phyloP scores from a whole-genome alignment of 208 protist genomes.

The Trichomonas gallinae region DNA sequence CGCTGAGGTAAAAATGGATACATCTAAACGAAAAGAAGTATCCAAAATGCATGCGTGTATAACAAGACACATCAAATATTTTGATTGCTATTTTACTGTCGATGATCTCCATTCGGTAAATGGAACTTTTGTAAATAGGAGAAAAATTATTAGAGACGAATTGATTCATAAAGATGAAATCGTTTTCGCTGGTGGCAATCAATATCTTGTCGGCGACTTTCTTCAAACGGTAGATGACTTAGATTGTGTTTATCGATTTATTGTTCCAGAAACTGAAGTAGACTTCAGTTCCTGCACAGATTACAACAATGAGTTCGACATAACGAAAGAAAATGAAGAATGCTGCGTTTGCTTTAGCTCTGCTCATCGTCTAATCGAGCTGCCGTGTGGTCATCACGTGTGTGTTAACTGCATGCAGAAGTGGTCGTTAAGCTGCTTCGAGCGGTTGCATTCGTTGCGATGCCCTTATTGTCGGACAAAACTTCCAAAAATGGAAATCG shows the following conservation, averaged over 20 bases:
- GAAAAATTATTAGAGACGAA: neutral
- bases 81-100: neutral
- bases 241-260: neutral
- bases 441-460: neutral
- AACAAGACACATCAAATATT: neutral
- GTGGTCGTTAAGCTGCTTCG: neutral
- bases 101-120: neutral
- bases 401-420: neutral
- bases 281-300: neutral
- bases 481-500: neutral
- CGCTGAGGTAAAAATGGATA: neutral
- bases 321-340: neutral
- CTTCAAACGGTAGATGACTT: neutral
- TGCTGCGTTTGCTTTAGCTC: neutral
- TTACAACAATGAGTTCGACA: neutral
- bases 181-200: neutral
- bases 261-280: neutral
- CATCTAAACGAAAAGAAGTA: neutral
- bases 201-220: neutral
- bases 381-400: neutral
- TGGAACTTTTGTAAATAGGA: neutral
- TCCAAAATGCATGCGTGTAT: neutral
- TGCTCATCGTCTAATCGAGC: neutral
- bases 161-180: neutral
- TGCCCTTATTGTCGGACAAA: neutral